Base-by-base conservation (phyloP, 2,329 filamentous ascomycete genomes). In the Venturia asperata region DNA sequence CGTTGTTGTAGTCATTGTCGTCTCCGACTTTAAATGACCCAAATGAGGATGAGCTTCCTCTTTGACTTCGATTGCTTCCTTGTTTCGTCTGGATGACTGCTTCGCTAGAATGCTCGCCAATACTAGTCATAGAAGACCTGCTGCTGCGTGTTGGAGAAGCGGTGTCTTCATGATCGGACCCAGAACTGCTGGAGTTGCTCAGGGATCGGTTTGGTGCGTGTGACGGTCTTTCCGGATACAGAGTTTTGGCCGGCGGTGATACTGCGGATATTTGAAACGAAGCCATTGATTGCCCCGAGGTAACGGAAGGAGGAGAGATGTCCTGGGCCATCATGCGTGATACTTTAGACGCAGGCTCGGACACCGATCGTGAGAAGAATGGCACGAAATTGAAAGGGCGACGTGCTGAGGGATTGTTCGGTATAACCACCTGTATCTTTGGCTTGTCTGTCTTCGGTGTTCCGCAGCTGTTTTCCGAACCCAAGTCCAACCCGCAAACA, bases 351-450 rank as follows among this genome's bases (percentile, higher is more conserved):
- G 47, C 21, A 67, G 39, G 68, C 69, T 55, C 67, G 55, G 49
- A 49, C 27, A 21, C 34, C 41, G 19, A 15, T 42, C 24, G 24
- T 17, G 39, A 55, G 61, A 66, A 71, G 73, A 56, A 60, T 66
- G 65, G 68, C 69, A 65, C 73, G 67, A 64, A 58, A 68, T 69
- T 65, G 63, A 68, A 66, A 34, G 67, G 74, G 34, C 71, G 34
- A 15, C 70, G 65, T 73, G 68, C 42, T 68, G 70, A 63, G 21
- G 69, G 69, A 63, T 71, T 70, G 63, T 68, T 69, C 41, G 75
- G 75, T 65, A 77, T 77, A 55, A 75, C 69, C 24, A 76, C 72
- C 67, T 75, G 72, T 64, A 77, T 76, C 56, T 49, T 62, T 19
- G 60, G 62, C 30, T 66, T 49, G 27, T 55, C 24, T 34, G 43